Evolutionary conservation across 208 protist genomes (phyloP).

Genomic region (Strigomonas culicis): DNA sequence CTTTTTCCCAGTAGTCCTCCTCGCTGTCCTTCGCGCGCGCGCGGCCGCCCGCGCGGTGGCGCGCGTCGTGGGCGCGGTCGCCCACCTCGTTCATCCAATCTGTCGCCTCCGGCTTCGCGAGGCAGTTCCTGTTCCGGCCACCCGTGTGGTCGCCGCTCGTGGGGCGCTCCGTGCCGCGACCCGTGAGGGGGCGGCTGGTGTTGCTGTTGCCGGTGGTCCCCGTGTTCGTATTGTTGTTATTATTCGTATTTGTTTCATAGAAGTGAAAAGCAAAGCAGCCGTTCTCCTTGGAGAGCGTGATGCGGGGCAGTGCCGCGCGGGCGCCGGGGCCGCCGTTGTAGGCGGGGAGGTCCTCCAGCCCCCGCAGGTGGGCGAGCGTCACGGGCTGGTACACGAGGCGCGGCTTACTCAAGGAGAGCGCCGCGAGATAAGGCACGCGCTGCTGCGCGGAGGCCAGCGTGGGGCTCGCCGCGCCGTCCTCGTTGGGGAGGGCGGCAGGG

Average conservation of each 20-base stretch:
- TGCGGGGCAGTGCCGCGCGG: neutral
- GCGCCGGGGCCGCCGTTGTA: too few relatives aligned
- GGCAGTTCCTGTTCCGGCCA: too few relatives aligned
- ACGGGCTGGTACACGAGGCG: too few relatives aligned
- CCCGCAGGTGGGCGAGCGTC: too few relatives aligned
- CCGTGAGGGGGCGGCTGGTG: neutral
- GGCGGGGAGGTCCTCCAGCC: too few relatives aligned
- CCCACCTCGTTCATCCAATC: constrained; percentile 4
- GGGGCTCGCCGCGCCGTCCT: too few relatives aligned
- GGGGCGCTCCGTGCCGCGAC: neutral
- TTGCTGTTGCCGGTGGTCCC: neutral
- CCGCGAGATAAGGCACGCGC: neutral
- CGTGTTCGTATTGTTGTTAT: neutral
- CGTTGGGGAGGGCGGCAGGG: too few relatives aligned
- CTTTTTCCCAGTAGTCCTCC: constrained; percentile 59
- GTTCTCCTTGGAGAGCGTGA: neutral
- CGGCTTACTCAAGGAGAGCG: neutral
- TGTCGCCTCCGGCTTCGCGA: too few relatives aligned
- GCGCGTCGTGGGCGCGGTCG: neutral
- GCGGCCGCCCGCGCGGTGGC: neutral
- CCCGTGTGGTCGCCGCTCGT: too few relatives aligned
- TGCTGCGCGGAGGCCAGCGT: neutral
- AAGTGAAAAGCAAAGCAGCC: neutral
- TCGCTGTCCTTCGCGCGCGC: constrained; percentile 29
- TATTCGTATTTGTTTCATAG: neutral